phyloP scores from a whole-genome alignment of 148 eudicot species.

The Rhododendron williamsianum region DNA sequence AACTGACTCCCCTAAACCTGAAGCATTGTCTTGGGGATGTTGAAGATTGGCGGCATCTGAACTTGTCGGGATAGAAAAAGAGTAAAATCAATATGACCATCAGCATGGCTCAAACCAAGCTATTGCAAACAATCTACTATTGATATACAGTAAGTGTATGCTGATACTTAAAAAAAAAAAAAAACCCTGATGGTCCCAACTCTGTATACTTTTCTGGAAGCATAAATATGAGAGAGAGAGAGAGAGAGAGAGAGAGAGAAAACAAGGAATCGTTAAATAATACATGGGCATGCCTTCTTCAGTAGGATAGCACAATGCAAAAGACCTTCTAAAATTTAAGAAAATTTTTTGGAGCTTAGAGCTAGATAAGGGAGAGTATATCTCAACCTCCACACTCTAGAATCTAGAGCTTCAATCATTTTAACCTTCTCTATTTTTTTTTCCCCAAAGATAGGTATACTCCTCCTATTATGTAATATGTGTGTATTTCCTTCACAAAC shows the following conservation, averaged over 20 bases:
- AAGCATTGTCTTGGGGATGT: constrained; percentile 77
- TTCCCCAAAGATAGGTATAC: not conserved
- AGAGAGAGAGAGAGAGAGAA: not conserved
- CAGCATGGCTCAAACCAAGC: no score
- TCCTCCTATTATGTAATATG: not conserved
- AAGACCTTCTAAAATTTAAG: not conserved
- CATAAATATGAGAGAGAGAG: not conserved
- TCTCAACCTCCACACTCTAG: not conserved
- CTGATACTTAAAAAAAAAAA: not conserved
- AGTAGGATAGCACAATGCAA: not conserved
- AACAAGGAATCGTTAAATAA: not conserved
- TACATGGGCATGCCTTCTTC: not conserved
- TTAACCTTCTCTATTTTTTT: not conserved
- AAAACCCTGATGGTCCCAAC: not conserved
- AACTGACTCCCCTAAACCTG: constrained; percentile 77
- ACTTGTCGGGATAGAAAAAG: not conserved
- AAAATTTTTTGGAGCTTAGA: not conserved
- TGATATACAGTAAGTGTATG: not conserved
- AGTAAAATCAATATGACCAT: not conserved
- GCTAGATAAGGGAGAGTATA: not conserved
- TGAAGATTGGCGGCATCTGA: constrained; percentile 74
- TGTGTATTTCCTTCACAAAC: not conserved
- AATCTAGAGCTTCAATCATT: not conserved
- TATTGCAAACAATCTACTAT: not conserved
- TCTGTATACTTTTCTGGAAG: not conserved